Evolutionary conservation across 768 basidiomycete species (phyloP), one percentile per base, ranked within the genome.

Genomic region (Infundibulicybe gibba): DNA sequence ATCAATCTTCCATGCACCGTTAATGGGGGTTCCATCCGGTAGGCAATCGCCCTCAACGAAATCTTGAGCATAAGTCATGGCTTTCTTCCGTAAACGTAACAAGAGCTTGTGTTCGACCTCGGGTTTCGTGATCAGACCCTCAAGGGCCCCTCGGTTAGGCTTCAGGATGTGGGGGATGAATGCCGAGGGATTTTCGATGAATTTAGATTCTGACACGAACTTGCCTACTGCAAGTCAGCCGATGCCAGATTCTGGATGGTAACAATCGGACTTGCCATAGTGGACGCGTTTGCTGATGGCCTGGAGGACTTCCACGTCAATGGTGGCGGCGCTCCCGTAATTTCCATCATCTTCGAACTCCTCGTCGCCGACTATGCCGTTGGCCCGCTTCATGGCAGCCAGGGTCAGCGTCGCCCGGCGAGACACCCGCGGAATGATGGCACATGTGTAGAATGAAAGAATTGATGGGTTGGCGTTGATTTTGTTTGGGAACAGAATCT

Each of bases 201-300:
- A 99, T 63, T 99, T 99, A 20, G 90, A 90, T 68, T 99, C 97
- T 4, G 94, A 93, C 5, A 99, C 97, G 63, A 99, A 99, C 76
- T 97, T 98, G 48, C 97, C 95, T 99, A 60, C 8, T 52, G n/a
- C 25, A 25, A 8, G 25, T 25, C 25, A 42, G 12, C 13, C 15
- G 30, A 49, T 17, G 30, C 43, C 12, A 52, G 20, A 19, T 21
- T 25, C 15, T 5, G 14, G 14, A 30, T 32, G n/a, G 2, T 13
- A n/a, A 31, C 25, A 3, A 5, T 11, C 16, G 32, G 32, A 10
- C 51, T 35, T 54, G 94, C 97, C 97, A 59, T 95, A 99, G 66
- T 99, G 97, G 31, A 99, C 94, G 33, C 97, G 84, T 70, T 97
- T 88, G 69, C 90, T 94, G 61, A 99, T 87, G n/a, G 94, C 87